Base-by-base conservation (phyloP, 805 yeast species). In the Tetrapisispora nanseiensis region DNA sequence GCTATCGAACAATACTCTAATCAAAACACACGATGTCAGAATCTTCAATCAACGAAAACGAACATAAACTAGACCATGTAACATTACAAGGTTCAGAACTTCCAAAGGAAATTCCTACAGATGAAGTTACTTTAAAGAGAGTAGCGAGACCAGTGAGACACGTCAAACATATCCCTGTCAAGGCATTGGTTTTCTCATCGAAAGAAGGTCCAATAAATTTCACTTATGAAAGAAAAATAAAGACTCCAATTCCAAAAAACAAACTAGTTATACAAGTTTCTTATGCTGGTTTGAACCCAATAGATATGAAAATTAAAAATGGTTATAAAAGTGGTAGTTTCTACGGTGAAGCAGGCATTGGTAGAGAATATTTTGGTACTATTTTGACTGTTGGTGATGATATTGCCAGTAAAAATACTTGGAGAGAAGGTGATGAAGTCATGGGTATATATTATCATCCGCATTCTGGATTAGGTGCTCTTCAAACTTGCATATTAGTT, bases 291-390 rank as follows among this genome's bases (percentile, higher is more conserved):
- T 62, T 84, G 30, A 80, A 79, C 51, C 83, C 90, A 2, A 67
- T 74, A 39, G 94, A 83, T 54, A 53, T 79, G 49, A 70, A 78
- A 44, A 74, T 81, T 40, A 67, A 75, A 53, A 74, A 76, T 52
- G 71, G 76, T 31, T 78, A 76, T 51, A 42, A 24, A 12, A 55
- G 68, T 15, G 59, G 69, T 21, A 74, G 77, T 46, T 59, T 75
- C 40, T 71, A 68, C 42, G 73, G 76, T 32, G 74, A 71, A 44
- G 71, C 76, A 49, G 87, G 89, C 7, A 57, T 80, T 23, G 92
- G 92, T 1, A 73, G 82, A 51, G 89, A 81, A 48, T 83, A 74
- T 57, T 65, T 77, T 20, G 94, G 94, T 19, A 62, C 63, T 4
- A 64, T 83, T 23, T 66, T 68, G 4, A 70, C 71, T 23, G 75